These are phyloP conservation scores for Linderina pennispora DNA, from an alignment of 192 early-diverging fungal genomes.

Conservation along the genomic window DNA sequence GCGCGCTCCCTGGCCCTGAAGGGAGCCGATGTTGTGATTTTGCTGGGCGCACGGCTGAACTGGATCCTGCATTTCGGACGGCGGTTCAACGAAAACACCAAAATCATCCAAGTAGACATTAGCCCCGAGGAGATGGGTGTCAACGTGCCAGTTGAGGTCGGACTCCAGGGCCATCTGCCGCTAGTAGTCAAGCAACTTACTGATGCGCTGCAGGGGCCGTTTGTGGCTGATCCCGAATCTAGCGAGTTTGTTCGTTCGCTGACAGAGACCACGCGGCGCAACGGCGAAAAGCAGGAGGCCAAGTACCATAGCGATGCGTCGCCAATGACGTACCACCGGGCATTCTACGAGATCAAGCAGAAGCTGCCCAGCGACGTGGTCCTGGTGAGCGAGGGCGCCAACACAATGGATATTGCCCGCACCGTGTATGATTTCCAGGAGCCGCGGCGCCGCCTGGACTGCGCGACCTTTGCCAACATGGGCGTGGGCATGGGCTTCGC, in stretches of 20 bases:
- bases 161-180: conserved; percentile 57
- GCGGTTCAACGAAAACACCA: conserved; percentile 48
- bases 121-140: conserved; percentile 57
- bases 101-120: conserved; percentile 69
- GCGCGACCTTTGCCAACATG: conserved; percentile 72
- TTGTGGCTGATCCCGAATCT: conserved; percentile 7
- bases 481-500: conserved; percentile 74
- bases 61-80: conserved; percentile 73
- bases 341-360: conserved; percentile 60
- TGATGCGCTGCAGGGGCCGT: conserved; percentile 13
- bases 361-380: conserved; percentile 49
- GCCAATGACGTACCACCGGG: conserved; percentile 63
- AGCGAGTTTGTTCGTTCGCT: conserved; percentile 19
- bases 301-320: conserved; percentile 36
- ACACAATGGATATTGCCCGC: conserved; percentile 76
- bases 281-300: conserved; percentile 36
- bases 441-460: conserved; percentile 62
- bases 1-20: conserved; percentile 58
- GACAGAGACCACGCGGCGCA: conserved; percentile 30
- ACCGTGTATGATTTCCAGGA: conserved; percentile 58
- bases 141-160: conserved; percentile 46
- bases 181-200: conserved; percentile 51
- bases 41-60: conserved; percentile 64
- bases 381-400: conserved; percentile 68
- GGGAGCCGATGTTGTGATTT: conserved; percentile 61